phyloP scores from a whole-genome alignment of 257 asterid species.

The Nicotiana knightiana region DNA sequence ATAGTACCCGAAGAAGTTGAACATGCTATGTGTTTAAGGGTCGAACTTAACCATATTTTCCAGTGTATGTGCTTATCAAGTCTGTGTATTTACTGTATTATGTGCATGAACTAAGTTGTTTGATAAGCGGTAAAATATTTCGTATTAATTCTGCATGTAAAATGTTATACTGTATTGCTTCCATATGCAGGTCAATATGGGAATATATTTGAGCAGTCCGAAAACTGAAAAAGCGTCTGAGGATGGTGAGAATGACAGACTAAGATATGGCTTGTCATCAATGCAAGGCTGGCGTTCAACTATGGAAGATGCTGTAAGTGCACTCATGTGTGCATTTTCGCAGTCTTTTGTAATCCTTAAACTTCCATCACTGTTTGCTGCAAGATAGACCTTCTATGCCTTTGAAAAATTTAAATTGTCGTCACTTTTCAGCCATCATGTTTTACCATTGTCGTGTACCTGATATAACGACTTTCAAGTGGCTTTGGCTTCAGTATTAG shows the following conservation, averaged over 20 bases:
- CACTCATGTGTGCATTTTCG: not conserved
- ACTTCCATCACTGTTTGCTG: not conserved
- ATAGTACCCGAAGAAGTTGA: not conserved
- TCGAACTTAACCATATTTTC: not conserved
- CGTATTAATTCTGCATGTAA: not conserved
- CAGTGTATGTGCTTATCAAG: not conserved
- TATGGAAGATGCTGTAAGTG: conserved; percentile 95
- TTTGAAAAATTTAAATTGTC: conserved; percentile 1
- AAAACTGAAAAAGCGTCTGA: conserved; percentile 66
- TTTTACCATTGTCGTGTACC: not conserved
- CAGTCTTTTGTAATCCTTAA: not conserved
- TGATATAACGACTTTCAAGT: not conserved
- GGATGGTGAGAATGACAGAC: conserved; percentile 74
- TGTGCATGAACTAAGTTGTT: not conserved
- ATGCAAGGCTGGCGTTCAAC: conserved; percentile 98
- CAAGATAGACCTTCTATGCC: not conserved
- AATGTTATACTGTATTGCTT: not conserved
- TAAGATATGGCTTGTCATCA: conserved; percentile 75
- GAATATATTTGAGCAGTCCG: conserved; percentile 86
- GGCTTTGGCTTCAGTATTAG: not conserved
- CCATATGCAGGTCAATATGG: conserved; percentile 59
- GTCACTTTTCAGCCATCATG: conserved; percentile 1
- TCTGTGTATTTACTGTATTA: not conserved
- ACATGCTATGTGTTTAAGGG: not conserved
- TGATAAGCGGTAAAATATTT: not conserved